phyloP scores from a whole-genome alignment of 169 alveolate genomes.

The Plasmodium berghei region DNA sequence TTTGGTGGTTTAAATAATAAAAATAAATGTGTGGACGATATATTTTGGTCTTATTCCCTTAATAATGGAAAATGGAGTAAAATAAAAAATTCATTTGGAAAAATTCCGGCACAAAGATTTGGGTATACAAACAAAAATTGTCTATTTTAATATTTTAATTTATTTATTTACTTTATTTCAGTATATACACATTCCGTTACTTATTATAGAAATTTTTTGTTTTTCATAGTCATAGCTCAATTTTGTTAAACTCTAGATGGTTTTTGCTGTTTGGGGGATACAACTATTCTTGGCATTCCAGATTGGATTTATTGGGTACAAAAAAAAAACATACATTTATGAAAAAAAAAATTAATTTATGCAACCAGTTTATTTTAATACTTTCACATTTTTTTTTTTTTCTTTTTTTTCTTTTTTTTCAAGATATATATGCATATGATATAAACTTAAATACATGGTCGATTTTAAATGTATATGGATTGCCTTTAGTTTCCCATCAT shows the following conservation, averaged over 20 bases:
- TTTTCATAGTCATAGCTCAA: constrained; percentile 57
- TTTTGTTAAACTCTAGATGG: constrained; percentile 61
- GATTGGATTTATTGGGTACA: constrained; percentile 34
- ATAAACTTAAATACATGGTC: constrained; percentile 67
- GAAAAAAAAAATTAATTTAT: neutral
- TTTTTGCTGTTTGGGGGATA: constrained; percentile 65
- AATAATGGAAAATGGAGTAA: constrained; percentile 66
- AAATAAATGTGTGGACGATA: constrained; percentile 57
- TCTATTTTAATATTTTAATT: neutral
- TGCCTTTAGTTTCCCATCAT: constrained; percentile 44
- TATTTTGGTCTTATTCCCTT: constrained; percentile 70
- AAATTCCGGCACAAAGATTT: constrained; percentile 36
- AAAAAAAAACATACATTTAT: neutral
- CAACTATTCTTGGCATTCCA: constrained; percentile 42
- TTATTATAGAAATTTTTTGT: neutral
- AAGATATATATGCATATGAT: constrained; percentile 67
- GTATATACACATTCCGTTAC: no score
- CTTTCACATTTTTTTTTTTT: neutral
- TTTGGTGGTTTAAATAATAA: constrained; percentile 51
- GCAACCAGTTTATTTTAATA: neutral
- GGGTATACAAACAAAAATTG: constrained; percentile 37
- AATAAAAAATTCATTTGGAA: constrained; percentile 37
- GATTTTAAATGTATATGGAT: constrained; percentile 43
- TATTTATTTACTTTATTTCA: neutral
- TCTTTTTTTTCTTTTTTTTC: neutral